Conservation (phyloP, 305 asterid species). For the Fraxinus sp. region DNA sequence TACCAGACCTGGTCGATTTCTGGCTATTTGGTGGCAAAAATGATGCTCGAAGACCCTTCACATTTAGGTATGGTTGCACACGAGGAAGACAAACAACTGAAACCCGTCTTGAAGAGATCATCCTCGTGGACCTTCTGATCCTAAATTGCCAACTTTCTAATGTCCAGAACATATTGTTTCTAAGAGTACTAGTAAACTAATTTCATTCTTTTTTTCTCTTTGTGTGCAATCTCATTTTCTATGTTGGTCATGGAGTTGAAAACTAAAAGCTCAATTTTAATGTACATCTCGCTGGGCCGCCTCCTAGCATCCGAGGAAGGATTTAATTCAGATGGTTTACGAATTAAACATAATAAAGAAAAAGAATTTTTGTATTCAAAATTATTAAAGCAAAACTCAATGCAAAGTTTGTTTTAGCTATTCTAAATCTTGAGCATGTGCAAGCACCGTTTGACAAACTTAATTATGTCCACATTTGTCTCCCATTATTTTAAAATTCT, state of each 20-base stretch:
- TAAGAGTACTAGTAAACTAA: background rate
- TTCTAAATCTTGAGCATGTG: too few relatives aligned
- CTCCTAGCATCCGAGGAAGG: background rate
- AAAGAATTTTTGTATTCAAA: too few relatives aligned
- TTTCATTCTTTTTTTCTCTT: background rate
- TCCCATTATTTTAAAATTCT: too few relatives aligned
- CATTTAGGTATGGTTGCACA: constrained; percentile 73
- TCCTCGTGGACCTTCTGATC: constrained; percentile 57
- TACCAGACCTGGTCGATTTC: constrained; percentile 81
- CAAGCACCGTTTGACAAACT: too few relatives aligned
- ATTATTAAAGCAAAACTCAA: too few relatives aligned
- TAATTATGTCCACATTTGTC: too few relatives aligned
- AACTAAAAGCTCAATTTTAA: background rate
- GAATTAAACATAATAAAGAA: background rate
- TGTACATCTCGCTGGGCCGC: background rate
- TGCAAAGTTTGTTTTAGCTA: too few relatives aligned
- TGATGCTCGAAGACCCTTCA: constrained; percentile 86
- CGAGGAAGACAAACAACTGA: constrained; percentile 72
- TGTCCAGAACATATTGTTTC: background rate
- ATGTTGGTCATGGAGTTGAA: background rate
- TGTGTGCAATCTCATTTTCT: background rate
- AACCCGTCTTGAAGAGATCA: constrained; percentile 65
- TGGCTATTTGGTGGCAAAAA: constrained; percentile 77
- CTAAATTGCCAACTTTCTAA: background rate
- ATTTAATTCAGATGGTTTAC: background rate